Base-by-base conservation (phyloP, 2,329 filamentous ascomycete species). In the Beauveria caledonica region DNA sequence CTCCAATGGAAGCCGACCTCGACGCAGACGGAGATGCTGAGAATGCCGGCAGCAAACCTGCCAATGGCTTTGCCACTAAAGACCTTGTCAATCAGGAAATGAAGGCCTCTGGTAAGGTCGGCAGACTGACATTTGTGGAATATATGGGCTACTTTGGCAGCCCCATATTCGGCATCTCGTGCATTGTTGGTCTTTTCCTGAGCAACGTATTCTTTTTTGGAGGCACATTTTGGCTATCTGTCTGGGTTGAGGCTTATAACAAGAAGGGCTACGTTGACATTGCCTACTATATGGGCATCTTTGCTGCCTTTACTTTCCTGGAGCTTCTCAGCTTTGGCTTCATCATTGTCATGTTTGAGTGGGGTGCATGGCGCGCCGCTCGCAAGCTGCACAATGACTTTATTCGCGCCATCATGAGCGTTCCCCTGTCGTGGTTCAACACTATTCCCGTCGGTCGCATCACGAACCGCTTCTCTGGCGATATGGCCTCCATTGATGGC, bases 391-490 rank as follows among this genome's bases (percentile, higher is more conserved):
- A 85, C 69, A 73, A 74, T 15, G 76, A 77, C 55, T 78, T 85
- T 56, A 78, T 84, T 49, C 72, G 71, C 13, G 76, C 80, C 19
- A 72, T 85, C 19, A 74, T 85, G 71, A 72, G 74, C 25, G 82
- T 82, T 3, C 78, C 82, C 1, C 72, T 85, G 10, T 77, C 78
- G 4, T 85, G 82, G 82, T 84, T 81, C 65, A 81, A 82, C 66
- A 69, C 78, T 51, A 76, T 81, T 1, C 77, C 81, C 0, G 75
- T 80, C 17, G 78, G 81, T 13, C 76, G 81, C 45, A 76, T 82
- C 60, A 75, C 80, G 59, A 83, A 83, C 65, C 77, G 82, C 13
- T 82, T 84, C 63, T 79, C 80, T 1, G 79, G 81, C 40, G 82
- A 85, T 62, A 82, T 83, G 68, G 74, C 76, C n/a, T 81, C 81